Evolutionary conservation across 495 filamentous ascomycete genomes (phyloP), one percentile per base, ranked within the genome.

Genomic region (Gamarada debralockiae): DNA sequence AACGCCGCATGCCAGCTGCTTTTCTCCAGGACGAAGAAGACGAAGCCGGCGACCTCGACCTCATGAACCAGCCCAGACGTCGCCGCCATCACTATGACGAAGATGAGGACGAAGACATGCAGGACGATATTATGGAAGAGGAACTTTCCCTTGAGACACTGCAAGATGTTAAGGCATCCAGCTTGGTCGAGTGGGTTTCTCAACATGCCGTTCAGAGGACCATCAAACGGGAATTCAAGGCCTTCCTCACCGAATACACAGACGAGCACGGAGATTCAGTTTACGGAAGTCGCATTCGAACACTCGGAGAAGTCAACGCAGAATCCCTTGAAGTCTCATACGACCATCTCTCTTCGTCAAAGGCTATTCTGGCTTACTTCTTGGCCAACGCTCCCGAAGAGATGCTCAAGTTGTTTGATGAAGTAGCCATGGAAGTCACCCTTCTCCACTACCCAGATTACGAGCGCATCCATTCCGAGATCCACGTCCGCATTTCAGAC

Each of bases 291-390:
- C 85, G 91, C 54, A 90, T 97, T 52, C 84, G 89, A 52, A 95
- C 88, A 0, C 84, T 99, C 12, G 95, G 95, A 76, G 92, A 97
- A 67, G 76, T 96, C 58, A 99, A 99, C 67, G 90, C 91, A 25
- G 95, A 97, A 68, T 89, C 91, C 23, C 78, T 99, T 6, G 95
- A 97, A 67, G 91, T 99, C 23, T 96, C 90, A 12, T 99, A 95
- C 67, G 86, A 90, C 56, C 92, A 99, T 65, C 75, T 99, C 34
- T 81, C 88, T 15, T 79, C 84, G 29, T 85, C 86, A 36, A 97
- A 95, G 71, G 92, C 95, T n/a, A 91, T 90, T 23, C 77, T 99
- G n/a, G 92, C 90, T 14, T 96, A 96, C 67, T 99, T 97, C 76
- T 76, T 97, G 25, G 95, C 92, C 58, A 99, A 97, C 64, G 89